A percentile compares a stretch with the other conserved stretches of the same genome.
These are phyloP conservation scores for Alternaria viburni DNA, from an alignment of 2,329 filamentous ascomycete genomes.

Conservation along the genomic window DNA sequence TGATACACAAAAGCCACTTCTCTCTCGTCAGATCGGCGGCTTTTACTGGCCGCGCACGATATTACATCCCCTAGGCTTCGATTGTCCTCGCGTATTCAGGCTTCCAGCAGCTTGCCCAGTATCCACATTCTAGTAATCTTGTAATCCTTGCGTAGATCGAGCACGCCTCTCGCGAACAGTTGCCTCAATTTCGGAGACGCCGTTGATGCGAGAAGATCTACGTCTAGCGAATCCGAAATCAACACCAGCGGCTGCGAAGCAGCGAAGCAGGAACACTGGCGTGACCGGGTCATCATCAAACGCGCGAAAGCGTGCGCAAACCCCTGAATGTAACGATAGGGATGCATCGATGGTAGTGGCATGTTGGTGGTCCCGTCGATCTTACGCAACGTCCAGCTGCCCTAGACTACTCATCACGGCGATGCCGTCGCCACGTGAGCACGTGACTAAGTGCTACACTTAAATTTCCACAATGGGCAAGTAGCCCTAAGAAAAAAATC, in stretches of 20 bases:
- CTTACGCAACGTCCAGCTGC: neutral
- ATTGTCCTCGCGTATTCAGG: neutral
- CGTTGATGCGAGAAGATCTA: neutral
- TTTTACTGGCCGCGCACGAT: neutral
- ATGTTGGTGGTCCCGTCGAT: neutral
- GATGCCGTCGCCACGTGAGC: conserved; percentile 8
- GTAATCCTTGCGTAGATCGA: neutral
- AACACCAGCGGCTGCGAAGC: neutral
- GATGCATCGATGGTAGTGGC: neutral
- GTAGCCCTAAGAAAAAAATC: no score
- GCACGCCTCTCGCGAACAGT: neutral
- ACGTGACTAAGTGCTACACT: no score
- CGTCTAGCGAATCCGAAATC: neutral
- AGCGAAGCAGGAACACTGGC: no score
- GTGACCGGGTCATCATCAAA: neutral
- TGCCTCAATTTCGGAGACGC: neutral
- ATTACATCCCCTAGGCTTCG: neutral
- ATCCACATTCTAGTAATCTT: neutral
- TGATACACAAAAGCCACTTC: neutral
- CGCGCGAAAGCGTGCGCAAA: neutral
- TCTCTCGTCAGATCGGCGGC: neutral
- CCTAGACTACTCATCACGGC: neutral
- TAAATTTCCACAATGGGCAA: no score
- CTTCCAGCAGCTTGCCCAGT: neutral
- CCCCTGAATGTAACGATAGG: neutral